Conservation (phyloP, 1,284 basidiomycete species). For the Trametes versicolor region DNA sequence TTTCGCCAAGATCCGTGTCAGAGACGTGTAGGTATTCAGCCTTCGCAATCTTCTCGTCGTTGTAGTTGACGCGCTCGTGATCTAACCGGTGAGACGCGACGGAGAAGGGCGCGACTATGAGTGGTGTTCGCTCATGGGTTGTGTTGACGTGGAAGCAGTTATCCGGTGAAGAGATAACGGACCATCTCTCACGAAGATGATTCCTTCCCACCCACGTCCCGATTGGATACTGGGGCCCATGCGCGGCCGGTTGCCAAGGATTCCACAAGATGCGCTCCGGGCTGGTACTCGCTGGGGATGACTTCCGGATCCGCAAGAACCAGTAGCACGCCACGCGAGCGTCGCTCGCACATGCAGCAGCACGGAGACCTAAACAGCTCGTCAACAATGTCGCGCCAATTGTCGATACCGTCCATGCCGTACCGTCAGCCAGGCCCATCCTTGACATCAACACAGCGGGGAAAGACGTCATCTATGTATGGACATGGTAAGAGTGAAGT, state of each 20-base stretch:
- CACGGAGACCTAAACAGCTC: not conserved
- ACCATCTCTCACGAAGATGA: not conserved
- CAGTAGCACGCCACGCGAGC: not conserved
- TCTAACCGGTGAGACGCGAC: too few species aligned
- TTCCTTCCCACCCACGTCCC: not conserved
- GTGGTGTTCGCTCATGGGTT: not conserved
- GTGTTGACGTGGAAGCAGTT: not conserved
- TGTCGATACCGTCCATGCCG: too few species aligned
- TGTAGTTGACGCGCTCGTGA: too few species aligned
- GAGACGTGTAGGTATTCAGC: not conserved
- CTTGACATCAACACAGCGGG: not conserved
- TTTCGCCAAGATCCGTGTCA: not conserved
- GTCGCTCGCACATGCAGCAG: not conserved
- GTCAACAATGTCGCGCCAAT: not conserved
- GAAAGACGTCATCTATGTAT: not conserved
- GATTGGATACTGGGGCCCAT: not conserved
- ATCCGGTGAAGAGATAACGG: not conserved
- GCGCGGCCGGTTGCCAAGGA: not conserved
- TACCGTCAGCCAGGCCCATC: not conserved
- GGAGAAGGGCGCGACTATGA: too few species aligned
- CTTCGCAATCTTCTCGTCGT: too few species aligned
- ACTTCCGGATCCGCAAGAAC: not conserved
- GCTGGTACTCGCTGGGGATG: too few species aligned
- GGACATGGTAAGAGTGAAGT: too few species aligned
- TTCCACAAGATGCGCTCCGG: too few species aligned